Evolutionary conservation across 2,329 filamentous ascomycete genomes (phyloP).

Genomic region (Rutstroemia sp.): DNA sequence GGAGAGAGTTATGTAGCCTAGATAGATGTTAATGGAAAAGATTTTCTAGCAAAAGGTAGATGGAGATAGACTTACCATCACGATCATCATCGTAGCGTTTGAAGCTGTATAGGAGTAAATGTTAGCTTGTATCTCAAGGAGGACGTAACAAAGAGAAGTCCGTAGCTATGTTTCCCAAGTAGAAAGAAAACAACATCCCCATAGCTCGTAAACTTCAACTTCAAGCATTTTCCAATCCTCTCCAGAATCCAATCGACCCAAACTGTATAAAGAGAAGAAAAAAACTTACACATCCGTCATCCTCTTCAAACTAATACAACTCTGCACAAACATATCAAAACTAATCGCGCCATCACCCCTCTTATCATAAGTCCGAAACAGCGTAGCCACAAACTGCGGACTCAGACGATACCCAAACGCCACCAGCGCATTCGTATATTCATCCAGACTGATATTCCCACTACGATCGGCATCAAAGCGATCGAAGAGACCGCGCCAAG

Average conservation of each 20-base stretch:
- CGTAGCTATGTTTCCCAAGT: too few relatives aligned
- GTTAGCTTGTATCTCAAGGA: not conserved
- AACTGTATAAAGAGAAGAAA: not conserved
- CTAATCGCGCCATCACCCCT: conserved; percentile 63
- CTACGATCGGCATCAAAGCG: conserved; percentile 83
- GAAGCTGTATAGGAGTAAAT: conserved; percentile 40
- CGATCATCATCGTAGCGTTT: conserved; percentile 98
- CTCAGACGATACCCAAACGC: conserved; percentile 91
- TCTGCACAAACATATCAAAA: conserved; percentile 97
- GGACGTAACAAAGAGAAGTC: not conserved
- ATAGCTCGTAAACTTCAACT: too few relatives aligned
- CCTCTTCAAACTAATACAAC: conserved; percentile 90
- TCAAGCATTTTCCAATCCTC: not conserved
- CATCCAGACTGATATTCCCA: conserved; percentile 76
- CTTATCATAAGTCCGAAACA: conserved; percentile 89
- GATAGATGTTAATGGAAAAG: not conserved
- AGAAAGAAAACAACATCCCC: too few relatives aligned
- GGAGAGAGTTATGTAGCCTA: conserved; percentile 66
- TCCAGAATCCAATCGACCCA: not conserved
- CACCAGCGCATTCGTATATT: conserved; percentile 85
- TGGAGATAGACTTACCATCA: conserved; percentile 49
- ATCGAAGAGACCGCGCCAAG: conserved; percentile 92
- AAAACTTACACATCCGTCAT: conserved; percentile 78
- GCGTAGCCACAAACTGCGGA: conserved; percentile 70
- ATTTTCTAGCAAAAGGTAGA: not conserved